Evolutionary conservation across 2,329 filamentous ascomycete genomes (phyloP).

Genomic region (Boeremia exigua): DNA sequence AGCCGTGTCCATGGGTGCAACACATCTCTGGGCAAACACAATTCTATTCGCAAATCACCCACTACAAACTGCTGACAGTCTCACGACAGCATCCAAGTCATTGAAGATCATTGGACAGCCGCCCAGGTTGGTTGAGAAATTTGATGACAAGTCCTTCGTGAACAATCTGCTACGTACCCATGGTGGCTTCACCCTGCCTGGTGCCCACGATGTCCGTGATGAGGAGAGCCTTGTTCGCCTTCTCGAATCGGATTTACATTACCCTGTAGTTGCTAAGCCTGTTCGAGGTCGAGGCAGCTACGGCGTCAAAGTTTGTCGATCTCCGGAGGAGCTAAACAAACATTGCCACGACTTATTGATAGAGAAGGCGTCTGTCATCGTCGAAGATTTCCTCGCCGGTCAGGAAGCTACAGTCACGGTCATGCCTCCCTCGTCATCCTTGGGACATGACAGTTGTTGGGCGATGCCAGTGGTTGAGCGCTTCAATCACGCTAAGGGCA

Average conservation of each 20-base stretch:
- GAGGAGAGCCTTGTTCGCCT: neutral
- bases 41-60: too few species aligned
- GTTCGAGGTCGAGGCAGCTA: slow-evolving; percentile 58
- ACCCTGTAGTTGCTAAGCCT: slow-evolving; percentile 57
- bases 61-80: too few species aligned
- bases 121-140: slow-evolving; percentile 57
- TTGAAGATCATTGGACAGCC: too few species aligned
- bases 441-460: slow-evolving; percentile 48
- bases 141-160: slow-evolving; percentile 59
- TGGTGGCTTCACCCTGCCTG: slow-evolving; percentile 40
- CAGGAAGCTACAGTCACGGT: slow-evolving; percentile 60
- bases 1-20: too few species aligned
- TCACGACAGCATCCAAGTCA: too few species aligned
- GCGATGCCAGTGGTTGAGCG: slow-evolving; percentile 54
- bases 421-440: slow-evolving; percentile 54
- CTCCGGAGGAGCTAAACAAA: slow-evolving; percentile 33
- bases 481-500: too few species aligned
- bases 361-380: slow-evolving; percentile 50
- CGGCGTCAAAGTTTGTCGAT: slow-evolving; percentile 56
- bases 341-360: slow-evolving; percentile 48
- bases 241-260: slow-evolving; percentile 12
- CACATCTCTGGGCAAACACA: too few species aligned
- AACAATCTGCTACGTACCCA: slow-evolving; percentile 51
- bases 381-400: slow-evolving; percentile 58
- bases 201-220: neutral